Evolutionary conservation across 2,329 filamentous ascomycete species (phyloP), one percentile per base, ranked within the genome.

Genomic region (Botrytis deweyae): DNA sequence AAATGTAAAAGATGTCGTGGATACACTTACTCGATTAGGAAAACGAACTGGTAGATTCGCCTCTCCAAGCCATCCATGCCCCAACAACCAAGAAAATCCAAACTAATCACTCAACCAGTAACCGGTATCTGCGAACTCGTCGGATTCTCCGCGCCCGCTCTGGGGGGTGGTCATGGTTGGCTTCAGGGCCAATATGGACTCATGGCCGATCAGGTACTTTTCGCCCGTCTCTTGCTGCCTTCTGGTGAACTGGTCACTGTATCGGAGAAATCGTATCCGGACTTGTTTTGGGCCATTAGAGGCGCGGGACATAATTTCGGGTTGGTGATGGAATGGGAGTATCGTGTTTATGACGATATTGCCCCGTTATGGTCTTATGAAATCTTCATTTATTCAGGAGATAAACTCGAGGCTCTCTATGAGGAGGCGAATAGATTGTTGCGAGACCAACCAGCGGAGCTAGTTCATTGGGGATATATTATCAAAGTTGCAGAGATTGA

Each of bases 201-300:
- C 25, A 83, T 81, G 3, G 82, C 82, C 0, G 85, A 86, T 74
- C 82, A 86, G 74, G 81, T 84, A 0, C 81, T 86, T 49, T 83
- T 84, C 69, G 80, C 81, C 79, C 81, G 82, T 33, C 78, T 86
- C 5, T 81, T 86, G 0, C 80, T 83, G 14, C 83, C 83, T 0
- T 85, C 88, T 69, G 87, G 88, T 18, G 33, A 61, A 36, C 12
- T 70, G 20, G 42, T 84, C 4, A 80, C 76, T 0, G 82, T 82
- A 80, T 86, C 84, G 1, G 80, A 82, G n/a, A 71, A 52, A 14
- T 78, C 78, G 0, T 83, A 88, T 55, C 58, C 78, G 0, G 85
- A 87, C 52, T 80, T 87, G 4, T 87, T 86, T 78, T 87, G 85
- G 85, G 85, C 82, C 70, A 42, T 77, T 52, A 36, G 72, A 38